These are phyloP conservation scores for Chlamydomonas sp. DNA, from an alignment of 139 green algal species.

Conservation along the genomic window DNA sequence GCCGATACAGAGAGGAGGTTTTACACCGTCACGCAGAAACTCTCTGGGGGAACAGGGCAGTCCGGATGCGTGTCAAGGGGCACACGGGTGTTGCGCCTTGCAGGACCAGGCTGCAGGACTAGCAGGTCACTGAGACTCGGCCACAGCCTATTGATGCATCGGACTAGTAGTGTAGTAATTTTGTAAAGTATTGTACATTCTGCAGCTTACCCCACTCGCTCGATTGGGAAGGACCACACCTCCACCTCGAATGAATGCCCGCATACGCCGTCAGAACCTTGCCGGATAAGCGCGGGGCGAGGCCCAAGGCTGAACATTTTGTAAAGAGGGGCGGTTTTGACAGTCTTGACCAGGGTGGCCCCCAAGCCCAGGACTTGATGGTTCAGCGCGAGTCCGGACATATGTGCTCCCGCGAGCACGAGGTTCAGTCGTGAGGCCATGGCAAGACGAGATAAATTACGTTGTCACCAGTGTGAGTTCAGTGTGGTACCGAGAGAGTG, in stretches of 20 bases:
- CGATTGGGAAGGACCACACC: slow-evolving; percentile 73
- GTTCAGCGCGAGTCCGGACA: slow-evolving; percentile 69
- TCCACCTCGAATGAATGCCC: slow-evolving; percentile 63
- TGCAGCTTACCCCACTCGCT: slow-evolving; percentile 64
- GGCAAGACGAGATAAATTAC: not conserved
- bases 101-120: not conserved
- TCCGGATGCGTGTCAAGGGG: not conserved
- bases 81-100: not conserved
- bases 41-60: slow-evolving; percentile 2
- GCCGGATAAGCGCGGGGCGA: slow-evolving; percentile 52
- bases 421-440: slow-evolving; percentile 3
- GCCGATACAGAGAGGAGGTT: slow-evolving; percentile 71
- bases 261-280: slow-evolving; percentile 20
- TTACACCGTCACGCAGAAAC: slow-evolving; percentile 64
- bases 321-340: slow-evolving; percentile 66
- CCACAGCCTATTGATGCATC: not conserved
- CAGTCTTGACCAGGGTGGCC: slow-evolving; percentile 54
- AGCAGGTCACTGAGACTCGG: not conserved
- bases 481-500: no score
- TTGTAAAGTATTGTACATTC: not conserved
- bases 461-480: no score
- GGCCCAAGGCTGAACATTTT: slow-evolving; percentile 60
- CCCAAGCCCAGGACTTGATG: slow-evolving; percentile 65
- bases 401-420: slow-evolving; percentile 53
- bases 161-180: not conserved